Evolutionary conservation across 106 monocot genomes (phyloP), one percentile per base, ranked within the genome.

Genomic region (Iris macrosiphon): DNA sequence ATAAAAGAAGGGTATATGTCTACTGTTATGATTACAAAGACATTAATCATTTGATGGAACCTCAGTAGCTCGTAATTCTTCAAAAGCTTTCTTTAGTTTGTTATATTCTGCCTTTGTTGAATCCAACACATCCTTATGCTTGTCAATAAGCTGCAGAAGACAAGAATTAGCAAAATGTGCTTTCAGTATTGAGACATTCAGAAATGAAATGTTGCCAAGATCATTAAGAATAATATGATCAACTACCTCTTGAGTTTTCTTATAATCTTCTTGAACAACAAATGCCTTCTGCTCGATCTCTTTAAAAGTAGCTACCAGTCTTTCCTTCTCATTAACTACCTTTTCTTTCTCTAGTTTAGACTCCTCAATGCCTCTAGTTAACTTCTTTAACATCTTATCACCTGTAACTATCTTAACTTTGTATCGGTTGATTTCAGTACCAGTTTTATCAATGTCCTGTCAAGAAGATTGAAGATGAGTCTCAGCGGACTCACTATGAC

Each of bases 381-480:
- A 38, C 47, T 73, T 88, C 32, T 64, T 79, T 26, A 69, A 12
- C 57, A 55, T 69, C 38, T 88, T 82, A 53, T 79, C 49, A 21
- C 60, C 67, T 11, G 82, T 68, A 39, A 52, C 68, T 35, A 88
- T 72, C 58, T 61, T 58, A 45, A 88, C 88, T 46, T 79, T 82
- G 58, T 69, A 65, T 16, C 67, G 88, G 28, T 88, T 88, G 37
- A 83, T 79, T 39, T 79, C 88, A 20, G 79, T 82, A 19, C 61
- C 69, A 20, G 62, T 72, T 79, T 79, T 88, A 75, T 88, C 82
- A 62, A 88, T 82, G 41, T 88, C 79, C 88, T 88, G 65, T 14
- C 6, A 40, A 24, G 26, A 61, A 46, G 18, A 17, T 1, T 20
- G 20, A 2, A 3, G 23, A 26, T 20, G 31, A 14, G 56, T 13